phyloP scores from a whole-genome alignment of 2,329 filamentous ascomycete species.

The Exserohilum turcica region DNA sequence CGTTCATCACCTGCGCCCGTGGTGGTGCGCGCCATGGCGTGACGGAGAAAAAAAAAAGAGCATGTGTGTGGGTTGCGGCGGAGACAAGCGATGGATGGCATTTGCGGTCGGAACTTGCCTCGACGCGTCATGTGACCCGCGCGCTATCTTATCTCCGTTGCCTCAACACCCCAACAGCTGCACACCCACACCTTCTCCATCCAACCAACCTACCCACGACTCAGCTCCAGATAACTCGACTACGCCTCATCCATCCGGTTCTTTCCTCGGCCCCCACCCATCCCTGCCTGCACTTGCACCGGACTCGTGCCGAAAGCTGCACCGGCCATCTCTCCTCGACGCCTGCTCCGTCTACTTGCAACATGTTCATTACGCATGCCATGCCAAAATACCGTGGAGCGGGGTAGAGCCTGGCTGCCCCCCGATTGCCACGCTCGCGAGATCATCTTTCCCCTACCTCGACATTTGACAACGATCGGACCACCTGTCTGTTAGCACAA shows the following conservation, averaged over 20 bases:
- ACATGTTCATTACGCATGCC: constrained; percentile 9
- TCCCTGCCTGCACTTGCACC: constrained; percentile 3
- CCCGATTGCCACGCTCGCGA: background rate
- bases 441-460: background rate
- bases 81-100: constrained; percentile 3
- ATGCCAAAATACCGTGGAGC: background rate
- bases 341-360: constrained; percentile 1
- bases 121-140: background rate
- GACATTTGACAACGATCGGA: background rate
- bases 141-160: constrained; percentile 8
- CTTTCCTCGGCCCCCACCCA: background rate
- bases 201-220: background rate
- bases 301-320: background rate
- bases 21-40: constrained; percentile 32
- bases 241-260: background rate
- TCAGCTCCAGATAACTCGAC: constrained; percentile 5
- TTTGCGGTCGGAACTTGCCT: constrained; percentile 3
- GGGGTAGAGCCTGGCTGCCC: background rate
- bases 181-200: background rate
- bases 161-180: constrained; percentile 4
- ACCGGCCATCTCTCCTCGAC: background rate
- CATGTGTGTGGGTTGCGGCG: constrained; percentile 17
- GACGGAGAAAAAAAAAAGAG: constrained; percentile 20
- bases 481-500: background rate
- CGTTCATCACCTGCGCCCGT: constrained; percentile 17